Evolutionary conservation across 768 basidiomycete species (phyloP).

Genomic region (Lentinula boryana): DNA sequence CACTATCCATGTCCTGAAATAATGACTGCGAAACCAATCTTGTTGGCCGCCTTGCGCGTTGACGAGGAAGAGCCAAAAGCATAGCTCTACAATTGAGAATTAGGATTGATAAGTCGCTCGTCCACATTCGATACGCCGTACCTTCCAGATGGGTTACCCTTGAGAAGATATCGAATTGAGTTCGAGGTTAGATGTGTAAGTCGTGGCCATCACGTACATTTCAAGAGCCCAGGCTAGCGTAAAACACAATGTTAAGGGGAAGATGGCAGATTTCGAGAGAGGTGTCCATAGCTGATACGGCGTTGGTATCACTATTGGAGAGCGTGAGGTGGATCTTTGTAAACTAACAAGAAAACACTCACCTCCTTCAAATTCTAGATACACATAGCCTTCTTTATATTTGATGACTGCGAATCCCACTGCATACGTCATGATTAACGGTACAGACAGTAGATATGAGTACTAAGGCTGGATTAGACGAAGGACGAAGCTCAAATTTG

Average conservation of each 20-base stretch:
- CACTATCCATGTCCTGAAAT: slow-evolving; percentile 68
- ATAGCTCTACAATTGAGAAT: slow-evolving; percentile 49
- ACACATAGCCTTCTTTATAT: slow-evolving; percentile 59
- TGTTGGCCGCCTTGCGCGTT: slow-evolving; percentile 55
- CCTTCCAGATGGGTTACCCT: slow-evolving; percentile 83
- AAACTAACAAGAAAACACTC: slow-evolving; percentile 18
- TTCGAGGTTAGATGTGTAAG: no score
- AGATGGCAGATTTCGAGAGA: slow-evolving; percentile 38
- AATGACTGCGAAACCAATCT: slow-evolving; percentile 72
- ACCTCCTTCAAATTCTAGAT: slow-evolving; percentile 42
- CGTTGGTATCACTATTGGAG: slow-evolving; percentile 50
- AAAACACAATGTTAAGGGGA: slow-evolving; percentile 62
- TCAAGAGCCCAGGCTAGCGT: slow-evolving; percentile 70
- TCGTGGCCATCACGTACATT: slow-evolving; percentile 41
- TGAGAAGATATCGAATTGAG: neutral
- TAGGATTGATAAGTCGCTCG: neutral
- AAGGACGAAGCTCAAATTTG: neutral
- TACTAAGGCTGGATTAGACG: slow-evolving; percentile 39
- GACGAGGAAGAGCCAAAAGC: slow-evolving; percentile 84
- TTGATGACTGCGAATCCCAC: slow-evolving; percentile 68
- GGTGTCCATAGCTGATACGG: slow-evolving; percentile 56
- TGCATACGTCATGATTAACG: slow-evolving; percentile 51
- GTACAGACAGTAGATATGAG: slow-evolving; percentile 61
- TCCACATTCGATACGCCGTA: slow-evolving; percentile 16
- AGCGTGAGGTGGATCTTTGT: neutral